These are phyloP conservation scores for Fusarium sp. DNA, from an alignment of 2,329 filamentous ascomycete genomes.

Conservation along the genomic window DNA sequence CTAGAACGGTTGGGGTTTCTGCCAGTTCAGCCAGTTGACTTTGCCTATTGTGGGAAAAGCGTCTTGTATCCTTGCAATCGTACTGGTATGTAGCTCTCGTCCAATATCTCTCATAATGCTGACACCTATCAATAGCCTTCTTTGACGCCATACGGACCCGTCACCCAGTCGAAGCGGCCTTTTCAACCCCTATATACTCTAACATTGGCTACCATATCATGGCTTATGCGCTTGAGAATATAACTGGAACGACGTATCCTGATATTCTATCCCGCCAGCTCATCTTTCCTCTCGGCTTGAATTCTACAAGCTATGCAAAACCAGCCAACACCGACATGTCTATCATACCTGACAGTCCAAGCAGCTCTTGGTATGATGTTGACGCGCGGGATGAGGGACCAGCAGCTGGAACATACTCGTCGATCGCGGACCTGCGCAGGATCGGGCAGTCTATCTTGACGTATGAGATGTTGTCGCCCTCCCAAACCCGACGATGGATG, in stretches of 20 bases:
- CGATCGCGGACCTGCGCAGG: background rate
- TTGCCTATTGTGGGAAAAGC: background rate
- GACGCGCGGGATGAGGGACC: background rate
- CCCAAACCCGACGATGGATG: background rate
- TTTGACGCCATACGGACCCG: background rate
- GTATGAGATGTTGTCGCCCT: background rate
- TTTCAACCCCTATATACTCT: background rate
- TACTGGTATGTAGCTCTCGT: background rate
- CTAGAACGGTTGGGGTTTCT: background rate
- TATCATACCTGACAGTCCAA: background rate
- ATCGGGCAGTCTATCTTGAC: background rate
- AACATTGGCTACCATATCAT: background rate
- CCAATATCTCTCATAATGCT: rapidly evolving
- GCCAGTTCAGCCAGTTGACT: background rate
- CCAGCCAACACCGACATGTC: background rate
- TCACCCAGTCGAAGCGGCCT: background rate
- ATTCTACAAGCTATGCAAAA: background rate
- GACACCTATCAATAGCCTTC: background rate
- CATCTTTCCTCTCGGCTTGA: background rate
- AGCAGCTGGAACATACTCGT: background rate
- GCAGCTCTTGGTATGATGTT: background rate
- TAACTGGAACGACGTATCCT: background rate
- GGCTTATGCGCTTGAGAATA: background rate
- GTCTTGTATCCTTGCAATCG: background rate
- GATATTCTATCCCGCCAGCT: background rate